Evolutionary conservation across 2,329 filamentous ascomycete species (phyloP), one percentile per base, ranked within the genome.

Genomic region (Ascosphaera pollenicola): DNA sequence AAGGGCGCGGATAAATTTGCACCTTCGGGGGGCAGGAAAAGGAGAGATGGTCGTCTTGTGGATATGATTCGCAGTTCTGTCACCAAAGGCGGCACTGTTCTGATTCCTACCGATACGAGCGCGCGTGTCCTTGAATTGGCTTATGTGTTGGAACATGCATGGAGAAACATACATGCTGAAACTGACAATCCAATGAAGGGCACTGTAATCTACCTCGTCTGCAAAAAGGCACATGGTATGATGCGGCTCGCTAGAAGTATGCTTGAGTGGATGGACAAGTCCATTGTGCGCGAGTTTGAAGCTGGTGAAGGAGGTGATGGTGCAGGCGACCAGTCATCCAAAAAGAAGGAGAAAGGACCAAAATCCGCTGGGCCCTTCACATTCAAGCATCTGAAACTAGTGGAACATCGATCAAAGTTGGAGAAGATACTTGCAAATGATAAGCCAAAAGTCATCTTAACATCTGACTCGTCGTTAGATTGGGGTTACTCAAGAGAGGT

Each of bases 261-360:
- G 81, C 65, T 98, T 24, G 89, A 98, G 53, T 98, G 89, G 89
- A 95, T 98, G 85, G 85, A 95, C 52, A 85, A 94, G 51, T 78
- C 75, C 42, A 91, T 98, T 42, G 78, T 92, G 34, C 75, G 84
- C 40, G 87, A 95, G 49, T 91, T 93, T 44, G 85, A 93, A 54
- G 74, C 77, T 13, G 64, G 57, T 1, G 58, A 62, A 42, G 58
- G 59, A 28, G 54, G 52, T 17, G 58, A 62, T 41, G 51, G 49
- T 39, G 49, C 53, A 37, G 41, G 55, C 46, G 49, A 49, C 3
- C 49, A 51, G 19, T 43, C 47, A 10, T 54, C 54, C 32, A 56
- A 63, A 15, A 56, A 59, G 38, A 49, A 51, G 13, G 62, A 62
- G 40, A 51, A 48, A 10, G 21, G 10, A 21, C 51, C 3, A 47